Evolutionary conservation across 2,329 filamentous ascomycete species (phyloP), one percentile per base, ranked within the genome.

Genomic region (Colletotrichum aenigma): DNA sequence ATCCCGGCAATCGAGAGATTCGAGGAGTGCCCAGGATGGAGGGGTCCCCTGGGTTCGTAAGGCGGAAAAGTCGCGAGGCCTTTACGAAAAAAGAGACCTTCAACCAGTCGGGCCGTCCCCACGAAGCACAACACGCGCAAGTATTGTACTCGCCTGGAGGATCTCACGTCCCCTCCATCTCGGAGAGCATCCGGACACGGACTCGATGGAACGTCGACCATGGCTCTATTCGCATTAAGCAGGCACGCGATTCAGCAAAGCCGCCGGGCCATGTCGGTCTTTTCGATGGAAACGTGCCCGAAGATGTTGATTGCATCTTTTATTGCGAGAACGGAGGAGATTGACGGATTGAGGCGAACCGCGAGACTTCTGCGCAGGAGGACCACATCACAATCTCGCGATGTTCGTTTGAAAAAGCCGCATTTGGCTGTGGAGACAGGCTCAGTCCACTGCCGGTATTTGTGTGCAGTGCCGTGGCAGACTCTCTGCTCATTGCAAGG

Each of bases 1-100:
- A 75, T 72, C 62, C 73, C 69, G 26, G 69, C 69, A 72, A 75
- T 75, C 15, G 62, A 73, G 62, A 72, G 56, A 68, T 75, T 73
- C 64, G 38, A 72, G 69, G 56, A 72, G 30, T 56, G 43, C 8
- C n/a, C 28, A 16, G 38, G 7, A 58, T 18, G 60, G 24, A 58
- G 43, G 69, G 71, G 7, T 18, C 43, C 56, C 73, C 72, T 38
- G 62, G 26, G 16, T 18, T 60, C 18, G 24, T 24, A 38, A 18
- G 24, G 56, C 28, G 69, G 43, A 52, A 52, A 52, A 52, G 43
- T 52, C n/a, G 43, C n/a, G 43, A 52, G 10, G 43, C 43, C n/a
- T 52, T 21, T 21, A 52, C 43, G 43, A 52, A 52, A 48, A 52
- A 52, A 52, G 24, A 28, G 43, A 52, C 43, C 6, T 52, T 13